Percentiles rank a stretch among this genome's conserved stretches.
These are phyloP conservation scores for Amesomyces nigricolor DNA, from an alignment of 2,329 filamentous ascomycete species.

Conservation along the genomic window DNA sequence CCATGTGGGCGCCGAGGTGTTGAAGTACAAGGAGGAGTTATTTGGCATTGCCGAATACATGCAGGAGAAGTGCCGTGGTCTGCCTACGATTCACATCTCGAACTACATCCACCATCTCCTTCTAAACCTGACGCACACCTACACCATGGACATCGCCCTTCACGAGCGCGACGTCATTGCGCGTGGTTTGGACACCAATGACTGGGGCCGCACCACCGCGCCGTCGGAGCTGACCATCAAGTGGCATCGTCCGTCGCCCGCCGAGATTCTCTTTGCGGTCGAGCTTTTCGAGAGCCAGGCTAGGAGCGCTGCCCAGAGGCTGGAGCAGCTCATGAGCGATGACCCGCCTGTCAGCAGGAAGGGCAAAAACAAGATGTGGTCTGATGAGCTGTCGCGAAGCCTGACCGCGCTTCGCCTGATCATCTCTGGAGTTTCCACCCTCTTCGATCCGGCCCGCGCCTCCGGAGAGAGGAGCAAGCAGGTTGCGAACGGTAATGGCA, in stretches of 20 bases:
- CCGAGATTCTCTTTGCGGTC: constrained; percentile 83
- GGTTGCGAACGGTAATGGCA: constrained; percentile 40
- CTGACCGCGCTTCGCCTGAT: constrained; percentile 84
- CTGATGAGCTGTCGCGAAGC: constrained; percentile 88
- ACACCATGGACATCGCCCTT: constrained; percentile 81
- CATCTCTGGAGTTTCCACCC: constrained; percentile 78
- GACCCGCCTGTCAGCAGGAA: constrained; percentile 79
- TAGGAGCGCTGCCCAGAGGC: constrained; percentile 65
- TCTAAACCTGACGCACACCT: constrained; percentile 89
- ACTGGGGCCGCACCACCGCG: constrained; percentile 78
- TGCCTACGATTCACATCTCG: constrained; percentile 91
- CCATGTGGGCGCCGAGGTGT: constrained; percentile 83
- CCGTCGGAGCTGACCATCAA: constrained; percentile 74
- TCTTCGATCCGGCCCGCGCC: constrained; percentile 77
- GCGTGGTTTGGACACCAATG: constrained; percentile 65
- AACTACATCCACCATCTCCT: constrained; percentile 97
- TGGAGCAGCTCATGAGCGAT: constrained; percentile 75
- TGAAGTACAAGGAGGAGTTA: constrained; percentile 83
- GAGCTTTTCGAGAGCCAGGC: constrained; percentile 84
- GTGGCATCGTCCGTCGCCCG: constrained; percentile 79
- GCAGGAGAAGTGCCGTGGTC: constrained; percentile 90
- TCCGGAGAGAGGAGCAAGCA: constrained; percentile 48
- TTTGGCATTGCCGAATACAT: constrained; percentile 91
- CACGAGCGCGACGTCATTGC: constrained; percentile 74
- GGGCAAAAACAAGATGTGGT: constrained; percentile 98